Base-by-base conservation (phyloP, 257 asterid species). In the Nemophila menziesii region DNA sequence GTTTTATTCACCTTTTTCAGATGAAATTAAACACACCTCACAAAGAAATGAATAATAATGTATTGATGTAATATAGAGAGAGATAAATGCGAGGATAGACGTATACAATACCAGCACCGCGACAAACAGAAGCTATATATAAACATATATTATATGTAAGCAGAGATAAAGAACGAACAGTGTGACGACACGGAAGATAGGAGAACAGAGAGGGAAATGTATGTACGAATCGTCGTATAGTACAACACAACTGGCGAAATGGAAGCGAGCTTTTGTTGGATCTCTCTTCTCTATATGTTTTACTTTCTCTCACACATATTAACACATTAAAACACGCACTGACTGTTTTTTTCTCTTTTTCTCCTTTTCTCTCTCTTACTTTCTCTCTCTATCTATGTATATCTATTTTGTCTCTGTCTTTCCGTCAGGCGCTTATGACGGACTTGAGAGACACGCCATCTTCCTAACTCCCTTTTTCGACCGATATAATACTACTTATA, bases 371-470 rank as follows among this genome's bases (percentile, higher is more conserved):
- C 50, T 49, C 40, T 46, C 42, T 12, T 36, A 46, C 62, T 56
- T 39, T 48, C 39, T 55, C 48, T 23, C 15, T 65, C 58, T 61
- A 45, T 50, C 20, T 52, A 46, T 48, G 40, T 24, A 11, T 42
- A 20, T 41, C 26, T 41, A 41, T 41, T 41, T 41, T 41, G 46
- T 41, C 53, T 58, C 64, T 53, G 57, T 27, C 61, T 60, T 39
- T 40, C 74, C 61, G 49, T 56, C 74, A 57, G 78, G 62, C 83
- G 82, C 75, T 73, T 63, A 61, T 63, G 73, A 65, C 76, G 92
- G 75, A 72, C 68, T 73, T 63, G 74, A 66, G 79, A 75, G 62
- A 73, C 82, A 76, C 86, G 82, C 77, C 72, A 72, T 39, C 78
- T 57, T 34, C 64, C 10, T 6, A 43, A 6, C 27, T 11, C 22